A percentile compares a stretch with the other conserved stretches of the same genome.
phyloP scores from a whole-genome alignment of 2,329 filamentous ascomycete genomes.

The Penicillium glabrum region DNA sequence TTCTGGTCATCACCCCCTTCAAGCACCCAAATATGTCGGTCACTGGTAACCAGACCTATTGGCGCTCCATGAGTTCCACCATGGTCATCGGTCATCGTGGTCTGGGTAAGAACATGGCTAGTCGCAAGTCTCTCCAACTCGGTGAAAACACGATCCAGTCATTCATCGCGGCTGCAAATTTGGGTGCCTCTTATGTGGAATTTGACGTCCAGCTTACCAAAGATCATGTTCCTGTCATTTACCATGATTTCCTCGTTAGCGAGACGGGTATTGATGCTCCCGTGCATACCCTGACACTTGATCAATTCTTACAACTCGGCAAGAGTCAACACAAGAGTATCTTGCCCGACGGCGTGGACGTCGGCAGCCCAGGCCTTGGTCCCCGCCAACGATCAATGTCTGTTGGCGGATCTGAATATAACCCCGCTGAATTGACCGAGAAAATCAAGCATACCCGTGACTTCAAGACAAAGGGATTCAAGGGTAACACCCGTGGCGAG shows the following conservation, averaged over 20 bases:
- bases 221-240: constrained; percentile 96
- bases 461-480: constrained; percentile 92
- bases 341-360: constrained; percentile 36
- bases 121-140: constrained; percentile 83
- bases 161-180: constrained; percentile 91
- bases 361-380: constrained; percentile 15
- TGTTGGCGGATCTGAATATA: constrained; percentile 53
- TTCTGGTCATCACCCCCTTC: constrained; percentile 91
- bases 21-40: constrained; percentile 91
- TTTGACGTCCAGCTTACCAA: constrained; percentile 97
- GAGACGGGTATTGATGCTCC: constrained; percentile 97
- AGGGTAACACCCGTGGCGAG: constrained; percentile 88
- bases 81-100: constrained; percentile 77
- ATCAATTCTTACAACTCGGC: constrained; percentile 87
- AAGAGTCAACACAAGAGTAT: constrained; percentile 44
- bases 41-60: constrained; percentile 88
- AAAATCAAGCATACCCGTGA: constrained; percentile 97
- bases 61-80: constrained; percentile 86
- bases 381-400: constrained; percentile 58
- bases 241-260: constrained; percentile 96
- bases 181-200: constrained; percentile 74
- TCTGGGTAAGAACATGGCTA: constrained; percentile 84
- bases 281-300: constrained; percentile 89
- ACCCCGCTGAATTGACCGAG: constrained; percentile 58
- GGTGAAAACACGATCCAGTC: constrained; percentile 95